Conservation (phyloP, 1,139 yeast species). For the Neolecta irregularis region DNA sequence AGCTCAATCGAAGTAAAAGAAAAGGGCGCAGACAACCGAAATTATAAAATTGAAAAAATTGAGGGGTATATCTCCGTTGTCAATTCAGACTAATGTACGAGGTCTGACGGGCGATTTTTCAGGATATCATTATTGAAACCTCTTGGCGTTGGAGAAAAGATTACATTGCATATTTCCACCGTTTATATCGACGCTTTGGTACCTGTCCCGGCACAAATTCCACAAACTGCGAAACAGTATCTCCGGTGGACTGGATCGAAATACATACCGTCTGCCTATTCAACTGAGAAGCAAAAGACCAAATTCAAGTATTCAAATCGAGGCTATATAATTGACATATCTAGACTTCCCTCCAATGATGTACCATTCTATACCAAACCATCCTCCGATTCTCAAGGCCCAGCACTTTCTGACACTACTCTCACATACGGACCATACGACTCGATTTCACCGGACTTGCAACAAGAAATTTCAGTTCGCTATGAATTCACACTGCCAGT, state of each 20-base stretch:
- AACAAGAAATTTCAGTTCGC: constrained; percentile 36
- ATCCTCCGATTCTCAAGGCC: constrained; percentile 19
- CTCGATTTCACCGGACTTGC: constrained; percentile 33
- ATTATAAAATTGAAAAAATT: constrained; percentile 5
- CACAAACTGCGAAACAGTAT: constrained; percentile 47
- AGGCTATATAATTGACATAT: neutral
- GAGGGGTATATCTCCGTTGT: neutral
- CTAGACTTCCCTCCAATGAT: constrained; percentile 1
- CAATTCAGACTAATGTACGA: neutral
- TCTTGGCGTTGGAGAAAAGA: constrained; percentile 39
- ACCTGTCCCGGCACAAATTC: constrained; percentile 52
- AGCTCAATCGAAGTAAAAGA: constrained; percentile 31
- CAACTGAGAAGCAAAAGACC: constrained; percentile 38
- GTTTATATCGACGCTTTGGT: constrained; percentile 35
- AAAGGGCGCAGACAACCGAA: constrained; percentile 4
- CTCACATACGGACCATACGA: constrained; percentile 45
- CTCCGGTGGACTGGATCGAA: constrained; percentile 41
- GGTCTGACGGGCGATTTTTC: constrained; percentile 22
- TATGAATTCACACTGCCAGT: constrained; percentile 59
- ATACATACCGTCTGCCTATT: constrained; percentile 48
- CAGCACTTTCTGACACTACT: constrained; percentile 34
- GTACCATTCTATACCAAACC: constrained; percentile 1
- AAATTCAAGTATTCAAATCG: constrained; percentile 17
- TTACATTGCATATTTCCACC: constrained; percentile 34
- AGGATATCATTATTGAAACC: constrained; percentile 46